Conservation (phyloP, 768 basidiomycete species). For the Phlebiopsis gigantea region DNA sequence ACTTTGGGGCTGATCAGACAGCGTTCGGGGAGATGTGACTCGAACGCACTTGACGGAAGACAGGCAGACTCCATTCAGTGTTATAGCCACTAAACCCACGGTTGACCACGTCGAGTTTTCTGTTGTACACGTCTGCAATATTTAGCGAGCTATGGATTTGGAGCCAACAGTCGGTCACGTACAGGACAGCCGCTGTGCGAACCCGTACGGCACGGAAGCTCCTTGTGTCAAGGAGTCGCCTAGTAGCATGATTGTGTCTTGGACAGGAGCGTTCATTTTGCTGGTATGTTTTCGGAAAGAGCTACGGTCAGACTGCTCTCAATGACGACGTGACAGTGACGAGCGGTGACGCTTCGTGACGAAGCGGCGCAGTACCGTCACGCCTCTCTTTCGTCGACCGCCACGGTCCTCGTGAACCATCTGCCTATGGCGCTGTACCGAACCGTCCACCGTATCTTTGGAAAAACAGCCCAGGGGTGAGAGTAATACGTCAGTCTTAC, state of each 20-base stretch:
- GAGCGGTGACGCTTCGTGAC: background rate
- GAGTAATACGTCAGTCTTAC: background rate
- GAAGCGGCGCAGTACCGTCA: background rate
- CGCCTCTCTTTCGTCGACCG: too few species aligned
- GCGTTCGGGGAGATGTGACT: background rate
- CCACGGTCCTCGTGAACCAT: background rate
- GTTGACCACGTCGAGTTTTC: conserved; percentile 83
- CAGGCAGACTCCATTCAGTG: conserved; percentile 77
- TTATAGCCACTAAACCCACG: conserved; percentile 84
- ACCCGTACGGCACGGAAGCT: conserved; percentile 53
- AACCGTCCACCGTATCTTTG: background rate
- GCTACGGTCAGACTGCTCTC: too few species aligned
- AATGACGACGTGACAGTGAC: background rate
- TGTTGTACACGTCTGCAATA: conserved; percentile 62
- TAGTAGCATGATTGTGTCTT: conserved; percentile 69
- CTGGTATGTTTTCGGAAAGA: too few species aligned
- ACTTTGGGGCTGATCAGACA: conserved; percentile 34
- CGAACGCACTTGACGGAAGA: conserved; percentile 64
- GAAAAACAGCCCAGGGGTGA: background rate
- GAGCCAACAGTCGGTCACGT: conserved; percentile 22
- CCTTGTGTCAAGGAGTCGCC: conserved; percentile 82
- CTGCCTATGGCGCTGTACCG: background rate
- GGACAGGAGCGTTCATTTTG: conserved; percentile 50
- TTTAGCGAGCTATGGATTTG: background rate
- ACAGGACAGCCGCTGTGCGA: conserved; percentile 68